Percentiles rank a stretch among this genome's conserved stretches.
Conservation (phyloP, 805 yeast genomes). For the Ogataea glucozyma region DNA sequence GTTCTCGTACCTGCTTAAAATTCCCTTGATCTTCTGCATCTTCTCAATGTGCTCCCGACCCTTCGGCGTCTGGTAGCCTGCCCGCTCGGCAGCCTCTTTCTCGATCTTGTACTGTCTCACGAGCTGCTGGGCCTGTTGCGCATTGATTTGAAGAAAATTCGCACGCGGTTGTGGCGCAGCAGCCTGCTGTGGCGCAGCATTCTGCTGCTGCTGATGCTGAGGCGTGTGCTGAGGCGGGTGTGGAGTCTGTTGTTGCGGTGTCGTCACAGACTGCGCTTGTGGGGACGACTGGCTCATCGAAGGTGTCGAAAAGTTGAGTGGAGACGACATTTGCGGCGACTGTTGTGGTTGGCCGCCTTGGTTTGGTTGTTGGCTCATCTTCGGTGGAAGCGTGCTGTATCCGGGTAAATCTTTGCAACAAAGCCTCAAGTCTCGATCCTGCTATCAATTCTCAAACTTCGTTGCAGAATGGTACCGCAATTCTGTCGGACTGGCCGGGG, state of each 20-base stretch:
- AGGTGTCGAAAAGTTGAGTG: constrained; percentile 42
- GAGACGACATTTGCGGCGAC: constrained; percentile 24
- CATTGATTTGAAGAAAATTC: constrained; percentile 38
- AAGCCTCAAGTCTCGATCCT: too few species aligned
- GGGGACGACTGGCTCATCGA: constrained; percentile 36
- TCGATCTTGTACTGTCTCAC: constrained; percentile 60
- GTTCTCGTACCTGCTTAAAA: constrained; percentile 47
- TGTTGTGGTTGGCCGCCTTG: constrained; percentile 16
- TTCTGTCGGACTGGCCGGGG: too few species aligned
- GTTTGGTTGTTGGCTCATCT: constrained; percentile 16
- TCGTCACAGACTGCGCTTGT: constrained; percentile 13
- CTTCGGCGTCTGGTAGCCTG: constrained; percentile 58
- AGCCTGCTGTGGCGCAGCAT: constrained; percentile 21
- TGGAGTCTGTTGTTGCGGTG: constrained; percentile 17
- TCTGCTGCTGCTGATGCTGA: constrained; percentile 5
- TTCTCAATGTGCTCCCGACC: constrained; percentile 63
- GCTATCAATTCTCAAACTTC: too few species aligned
- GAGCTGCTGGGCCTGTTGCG: constrained; percentile 57
- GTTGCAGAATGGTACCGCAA: too few species aligned
- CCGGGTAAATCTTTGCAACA: too few species aligned
- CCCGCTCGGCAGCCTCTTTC: constrained; percentile 59
- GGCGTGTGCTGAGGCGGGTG: too few species aligned
- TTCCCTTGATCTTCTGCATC: constrained; percentile 63
- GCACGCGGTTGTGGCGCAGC: constrained; percentile 24
- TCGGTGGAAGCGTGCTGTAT: too few species aligned